Conservation (phyloP, 169 alveolate genomes). For the Plasmodium reichenowi region DNA sequence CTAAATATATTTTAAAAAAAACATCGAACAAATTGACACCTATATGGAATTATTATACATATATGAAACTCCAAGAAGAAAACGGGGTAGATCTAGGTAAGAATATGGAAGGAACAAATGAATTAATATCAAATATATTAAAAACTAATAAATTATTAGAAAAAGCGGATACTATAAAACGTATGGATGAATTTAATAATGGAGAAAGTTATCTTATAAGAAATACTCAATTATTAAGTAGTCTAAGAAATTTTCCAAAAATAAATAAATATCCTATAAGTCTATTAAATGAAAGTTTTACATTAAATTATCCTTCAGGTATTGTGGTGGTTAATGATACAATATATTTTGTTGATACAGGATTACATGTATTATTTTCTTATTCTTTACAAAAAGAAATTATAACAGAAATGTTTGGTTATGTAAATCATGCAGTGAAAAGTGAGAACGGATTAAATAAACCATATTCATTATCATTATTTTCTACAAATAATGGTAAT, state of each 20-base stretch:
- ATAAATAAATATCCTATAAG: neutral
- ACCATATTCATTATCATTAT: conserved; percentile 55
- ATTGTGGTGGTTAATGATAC: conserved; percentile 25
- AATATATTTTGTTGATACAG: conserved; percentile 61
- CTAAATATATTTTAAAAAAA: conserved; percentile 1
- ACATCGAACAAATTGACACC: neutral
- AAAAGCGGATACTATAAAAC: neutral
- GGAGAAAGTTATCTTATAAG: neutral
- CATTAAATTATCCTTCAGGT: conserved; percentile 61
- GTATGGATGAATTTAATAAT: neutral
- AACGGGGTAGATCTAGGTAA: neutral
- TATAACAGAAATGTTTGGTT: conserved; percentile 52
- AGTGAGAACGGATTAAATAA: conserved; percentile 57
- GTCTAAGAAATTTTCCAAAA: neutral
- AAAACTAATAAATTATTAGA: neutral
- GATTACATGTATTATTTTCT: conserved; percentile 36
- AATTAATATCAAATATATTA: neutral
- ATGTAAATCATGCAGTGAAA: conserved; percentile 35
- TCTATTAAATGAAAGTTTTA: conserved; percentile 15
- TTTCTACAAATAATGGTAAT: conserved; percentile 9
- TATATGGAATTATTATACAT: neutral
- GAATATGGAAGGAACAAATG: neutral
- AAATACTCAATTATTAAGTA: neutral
- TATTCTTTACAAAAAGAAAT: conserved; percentile 2
- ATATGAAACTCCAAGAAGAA: neutral